Conservation (phyloP, 768 basidiomycete species). For the Chiua virens region DNA sequence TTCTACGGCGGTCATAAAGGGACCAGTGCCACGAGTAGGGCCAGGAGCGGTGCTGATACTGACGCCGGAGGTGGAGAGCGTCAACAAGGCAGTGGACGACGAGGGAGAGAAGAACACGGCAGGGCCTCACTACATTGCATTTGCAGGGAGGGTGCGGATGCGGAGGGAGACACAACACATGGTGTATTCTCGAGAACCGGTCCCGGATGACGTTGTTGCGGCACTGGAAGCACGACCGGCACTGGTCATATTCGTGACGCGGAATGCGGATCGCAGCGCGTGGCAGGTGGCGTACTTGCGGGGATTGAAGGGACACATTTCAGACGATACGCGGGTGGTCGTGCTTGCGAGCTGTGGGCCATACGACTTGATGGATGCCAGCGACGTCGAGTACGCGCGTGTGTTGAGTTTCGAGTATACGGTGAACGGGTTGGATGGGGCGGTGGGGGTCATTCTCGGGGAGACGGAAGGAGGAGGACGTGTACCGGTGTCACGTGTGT, state of each 20-base stretch:
- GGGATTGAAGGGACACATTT: constrained; percentile 23
- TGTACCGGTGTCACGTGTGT: constrained; percentile 25
- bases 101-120: constrained; percentile 57
- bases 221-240: background rate
- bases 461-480: constrained; percentile 11
- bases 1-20: constrained; percentile 48
- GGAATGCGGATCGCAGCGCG: constrained; percentile 50
- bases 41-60: constrained; percentile 41
- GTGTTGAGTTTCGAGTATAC: constrained; percentile 65
- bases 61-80: constrained; percentile 56
- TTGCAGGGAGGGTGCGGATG: constrained; percentile 41
- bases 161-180: constrained; percentile 41
- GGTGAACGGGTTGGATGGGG: constrained; percentile 45
- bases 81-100: constrained; percentile 65
- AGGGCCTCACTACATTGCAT: constrained; percentile 52
- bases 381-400: constrained; percentile 33
- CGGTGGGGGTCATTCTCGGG: constrained; percentile 45
- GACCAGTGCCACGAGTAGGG: constrained; percentile 36
- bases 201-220: too few relatives aligned
- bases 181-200: constrained; percentile 38
- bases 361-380: constrained; percentile 49
- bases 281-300: constrained; percentile 54
- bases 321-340: constrained; percentile 36
- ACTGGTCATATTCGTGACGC: constrained; percentile 49
- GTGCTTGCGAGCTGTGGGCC: constrained; percentile 65